Evolutionary conservation across 2,329 filamentous ascomycete genomes (phyloP).

Genomic region (Chrysosporium keratinophilum): DNA sequence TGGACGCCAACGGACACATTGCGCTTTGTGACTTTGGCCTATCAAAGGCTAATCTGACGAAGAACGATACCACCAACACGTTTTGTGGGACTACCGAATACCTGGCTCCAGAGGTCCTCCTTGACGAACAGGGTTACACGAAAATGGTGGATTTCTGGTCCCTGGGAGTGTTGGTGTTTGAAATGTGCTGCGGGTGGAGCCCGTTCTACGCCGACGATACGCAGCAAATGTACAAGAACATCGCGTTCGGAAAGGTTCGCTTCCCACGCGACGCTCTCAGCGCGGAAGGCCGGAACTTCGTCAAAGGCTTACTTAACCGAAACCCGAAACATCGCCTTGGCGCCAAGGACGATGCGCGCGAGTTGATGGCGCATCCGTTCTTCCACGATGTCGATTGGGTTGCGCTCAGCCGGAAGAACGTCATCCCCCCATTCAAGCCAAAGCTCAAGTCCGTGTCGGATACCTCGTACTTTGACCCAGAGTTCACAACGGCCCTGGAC

Average conservation of each 20-base stretch:
- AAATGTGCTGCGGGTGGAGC: slow-evolving; percentile 99
- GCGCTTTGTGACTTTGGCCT: slow-evolving; percentile 95
- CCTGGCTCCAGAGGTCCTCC: slow-evolving; percentile 82
- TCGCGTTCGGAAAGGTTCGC: slow-evolving; percentile 94
- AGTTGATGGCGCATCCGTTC: slow-evolving; percentile 89
- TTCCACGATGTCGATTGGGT: slow-evolving; percentile 93
- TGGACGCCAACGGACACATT: slow-evolving; percentile 96
- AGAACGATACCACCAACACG: slow-evolving; percentile 96
- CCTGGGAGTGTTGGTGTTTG: slow-evolving; percentile 89
- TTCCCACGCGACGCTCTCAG: slow-evolving; percentile 93
- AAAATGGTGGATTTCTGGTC: slow-evolving; percentile 99
- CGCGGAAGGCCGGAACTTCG: slow-evolving; percentile 90
- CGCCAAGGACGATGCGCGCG: slow-evolving; percentile 80
- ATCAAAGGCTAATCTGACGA: slow-evolving; percentile 92
- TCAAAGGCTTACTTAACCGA: slow-evolving; percentile 91
- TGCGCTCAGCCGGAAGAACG: slow-evolving; percentile 74
- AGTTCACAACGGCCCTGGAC: slow-evolving; percentile 91
- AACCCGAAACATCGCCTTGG: slow-evolving; percentile 94
- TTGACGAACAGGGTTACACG: slow-evolving; percentile 95
- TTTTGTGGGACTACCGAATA: slow-evolving; percentile 99
- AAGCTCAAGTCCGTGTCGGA: slow-evolving; percentile 93
- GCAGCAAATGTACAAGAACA: slow-evolving; percentile 99
- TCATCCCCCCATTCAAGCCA: slow-evolving; percentile 94
- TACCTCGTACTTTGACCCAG: slow-evolving; percentile 95
- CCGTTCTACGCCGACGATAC: slow-evolving; percentile 98